phyloP scores from a whole-genome alignment of 305 asterid species.

The Petunia hybrid region DNA sequence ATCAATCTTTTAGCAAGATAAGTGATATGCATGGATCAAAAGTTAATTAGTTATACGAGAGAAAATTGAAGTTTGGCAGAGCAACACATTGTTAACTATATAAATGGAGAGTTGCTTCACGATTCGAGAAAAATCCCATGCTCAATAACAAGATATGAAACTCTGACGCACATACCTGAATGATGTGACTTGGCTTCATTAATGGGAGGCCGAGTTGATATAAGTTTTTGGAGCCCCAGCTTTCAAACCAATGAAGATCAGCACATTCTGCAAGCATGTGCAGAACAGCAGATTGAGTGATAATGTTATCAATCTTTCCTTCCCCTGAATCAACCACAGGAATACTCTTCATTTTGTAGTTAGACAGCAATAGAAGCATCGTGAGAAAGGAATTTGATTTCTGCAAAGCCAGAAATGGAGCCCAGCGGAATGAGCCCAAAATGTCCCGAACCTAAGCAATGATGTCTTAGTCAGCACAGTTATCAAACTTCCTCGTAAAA shows the following conservation, averaged over 20 bases:
- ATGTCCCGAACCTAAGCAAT: constrained; percentile 82
- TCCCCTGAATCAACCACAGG: constrained; percentile 95
- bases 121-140: background rate
- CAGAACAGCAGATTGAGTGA: constrained; percentile 94
- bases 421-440: constrained; percentile 97
- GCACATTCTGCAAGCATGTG: constrained; percentile 98
- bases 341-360: constrained; percentile 93
- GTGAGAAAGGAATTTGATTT: constrained; percentile 88
- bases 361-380: constrained; percentile 91
- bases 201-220: constrained; percentile 89
- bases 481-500: constrained; percentile 4
- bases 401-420: constrained; percentile 97
- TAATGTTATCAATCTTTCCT: constrained; percentile 73
- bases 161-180: constrained; percentile 59
- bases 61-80: too few species aligned
- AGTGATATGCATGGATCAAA: too few species aligned
- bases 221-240: constrained; percentile 91
- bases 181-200: constrained; percentile 61
- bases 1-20: too few species aligned
- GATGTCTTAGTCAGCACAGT: constrained; percentile 16
- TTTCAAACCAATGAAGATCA: constrained; percentile 96
- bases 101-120: too few species aligned
- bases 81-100: too few species aligned
- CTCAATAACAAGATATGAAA: background rate
- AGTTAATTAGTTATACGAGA: too few species aligned